Percentiles rank a stretch among this genome's conserved stretches.
These are phyloP conservation scores for Aspergillus arachidicola DNA, from an alignment of 2,329 filamentous ascomycete species.

Conservation along the genomic window DNA sequence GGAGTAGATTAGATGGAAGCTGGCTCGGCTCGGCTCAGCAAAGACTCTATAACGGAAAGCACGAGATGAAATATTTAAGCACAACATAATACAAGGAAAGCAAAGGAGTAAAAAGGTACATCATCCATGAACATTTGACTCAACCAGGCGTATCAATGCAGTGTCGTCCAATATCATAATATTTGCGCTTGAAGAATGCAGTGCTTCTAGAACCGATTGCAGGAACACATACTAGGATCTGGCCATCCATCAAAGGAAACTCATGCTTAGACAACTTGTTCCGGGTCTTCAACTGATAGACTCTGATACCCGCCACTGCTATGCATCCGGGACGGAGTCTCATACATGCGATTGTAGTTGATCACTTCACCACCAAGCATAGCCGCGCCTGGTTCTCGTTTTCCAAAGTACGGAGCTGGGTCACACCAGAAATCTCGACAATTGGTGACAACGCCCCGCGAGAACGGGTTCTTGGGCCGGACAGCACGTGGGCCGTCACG, in stretches of 20 bases:
- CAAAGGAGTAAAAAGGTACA: not conserved
- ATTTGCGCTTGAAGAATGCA: not conserved
- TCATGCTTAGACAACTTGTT: constrained; percentile 29
- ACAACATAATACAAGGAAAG: constrained; percentile 21
- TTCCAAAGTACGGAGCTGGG: constrained; percentile 76
- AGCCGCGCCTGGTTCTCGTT: constrained; percentile 71
- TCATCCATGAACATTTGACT: constrained; percentile 8
- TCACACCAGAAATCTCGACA: constrained; percentile 98
- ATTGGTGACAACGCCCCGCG: constrained; percentile 78
- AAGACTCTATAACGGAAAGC: not conserved
- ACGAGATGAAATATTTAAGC: constrained; percentile 9
- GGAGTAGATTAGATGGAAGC: not conserved
- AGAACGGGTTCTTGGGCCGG: constrained; percentile 78
- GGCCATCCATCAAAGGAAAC: too few species aligned
- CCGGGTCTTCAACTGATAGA: constrained; percentile 43
- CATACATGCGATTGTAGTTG: constrained; percentile 89
- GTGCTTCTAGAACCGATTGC: too few species aligned
- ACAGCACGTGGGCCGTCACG: constrained; percentile 48
- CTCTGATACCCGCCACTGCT: constrained; percentile 62
- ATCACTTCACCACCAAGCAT: constrained; percentile 76
- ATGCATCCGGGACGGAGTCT: constrained; percentile 72
- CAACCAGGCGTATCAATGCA: constrained; percentile 13
- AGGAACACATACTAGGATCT: not conserved
- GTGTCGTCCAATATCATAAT: constrained; percentile 13
- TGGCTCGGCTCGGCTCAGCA: not conserved